A percentile compares a stretch with the other conserved stretches of the same genome.
These are phyloP conservation scores for Moelleriella libera DNA, from an alignment of 2,329 filamentous ascomycete species.

Conservation along the genomic window DNA sequence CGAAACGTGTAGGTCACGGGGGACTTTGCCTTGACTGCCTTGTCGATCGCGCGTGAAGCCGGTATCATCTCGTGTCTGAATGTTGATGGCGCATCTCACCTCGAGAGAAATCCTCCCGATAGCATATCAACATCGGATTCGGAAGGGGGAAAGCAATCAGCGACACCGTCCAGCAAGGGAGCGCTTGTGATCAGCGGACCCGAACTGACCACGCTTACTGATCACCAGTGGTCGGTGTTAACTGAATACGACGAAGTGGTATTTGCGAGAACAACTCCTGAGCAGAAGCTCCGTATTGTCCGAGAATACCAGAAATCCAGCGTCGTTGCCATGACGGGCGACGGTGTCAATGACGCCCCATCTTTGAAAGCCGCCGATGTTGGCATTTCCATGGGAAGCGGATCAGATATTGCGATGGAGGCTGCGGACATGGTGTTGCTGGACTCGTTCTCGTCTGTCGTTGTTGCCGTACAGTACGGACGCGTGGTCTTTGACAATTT, in stretches of 20 bases:
- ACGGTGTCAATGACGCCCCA: constrained; percentile 77
- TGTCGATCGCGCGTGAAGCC: constrained; percentile 58
- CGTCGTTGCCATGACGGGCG: constrained; percentile 73
- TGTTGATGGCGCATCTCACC: constrained; percentile 39
- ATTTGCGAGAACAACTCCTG: constrained; percentile 62
- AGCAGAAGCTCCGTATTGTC: constrained; percentile 72
- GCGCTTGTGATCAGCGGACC: constrained; percentile 51
- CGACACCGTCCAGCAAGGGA: constrained; percentile 10
- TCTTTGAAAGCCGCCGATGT: constrained; percentile 70
- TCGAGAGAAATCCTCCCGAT: constrained; percentile 22
- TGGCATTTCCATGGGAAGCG: constrained; percentile 68
- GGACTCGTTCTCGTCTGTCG: constrained; percentile 57
- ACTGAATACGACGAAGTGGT: constrained; percentile 55
- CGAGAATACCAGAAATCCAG: constrained; percentile 53
- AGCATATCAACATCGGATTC: constrained; percentile 4
- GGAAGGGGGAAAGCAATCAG: constrained; percentile 10
- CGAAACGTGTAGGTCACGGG: constrained; percentile 43
- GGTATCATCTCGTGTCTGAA: constrained; percentile 48
- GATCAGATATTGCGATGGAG: constrained; percentile 71
- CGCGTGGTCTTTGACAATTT: constrained; percentile 69
- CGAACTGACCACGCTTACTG: constrained; percentile 51
- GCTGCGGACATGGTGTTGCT: constrained; percentile 72
- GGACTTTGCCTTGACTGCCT: constrained; percentile 62
- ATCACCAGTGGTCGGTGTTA: constrained; percentile 55
- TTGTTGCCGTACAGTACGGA: constrained; percentile 59